Base-by-base conservation (phyloP, 306 rosid species). In the Lablab purpureus region DNA sequence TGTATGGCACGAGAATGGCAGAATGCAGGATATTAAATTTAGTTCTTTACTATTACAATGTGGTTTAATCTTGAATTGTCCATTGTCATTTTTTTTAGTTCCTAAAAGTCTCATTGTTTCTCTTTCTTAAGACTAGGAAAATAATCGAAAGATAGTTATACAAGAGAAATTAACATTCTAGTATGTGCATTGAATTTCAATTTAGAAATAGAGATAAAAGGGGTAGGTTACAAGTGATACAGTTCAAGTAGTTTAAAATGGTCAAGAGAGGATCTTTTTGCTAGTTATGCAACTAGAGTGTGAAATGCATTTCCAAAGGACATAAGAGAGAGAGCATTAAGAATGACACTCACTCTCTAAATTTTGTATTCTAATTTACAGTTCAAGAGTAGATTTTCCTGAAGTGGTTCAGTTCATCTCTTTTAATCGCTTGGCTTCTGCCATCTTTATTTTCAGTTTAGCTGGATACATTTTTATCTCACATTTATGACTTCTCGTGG, bases 21-120 rank as follows among this genome's bases (percentile, higher is more conserved):
- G 30, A 75, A 78, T 23, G 18, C 54, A 13, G 27, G 73, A 23
- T 73, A 80, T 30, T 63, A n/a, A 63, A 62, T 50, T 34, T 19
- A 60, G 55, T 71, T 10, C 37, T 25, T 21, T 63, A 62, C 19
- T 50, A 37, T 21, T 63, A 62, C 50, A 36, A 21, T n/a, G 5
- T 46, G 13, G 55, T 36, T 49, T 43, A 62, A 5, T 36, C 62
- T 69, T 43, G 83, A 71, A 36, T 54, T 71, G 46, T 49, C 54
- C 22, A 12, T 7, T n/a, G 67, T 59, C 22, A 13, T n/a, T 46
- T 58, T 36, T 25, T 74, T 59, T 43, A 60, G 18, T 45, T 75
- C 68, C 32, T 43, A 36, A 41, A 23, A 25, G 45, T 54, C 40
- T 25, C 18, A 25, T n/a, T 58, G 45, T 21, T 74, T 41, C 50